phyloP scores from a whole-genome alignment of 371 early-diverging fungal species.

The Saksenaea vasiformis region DNA sequence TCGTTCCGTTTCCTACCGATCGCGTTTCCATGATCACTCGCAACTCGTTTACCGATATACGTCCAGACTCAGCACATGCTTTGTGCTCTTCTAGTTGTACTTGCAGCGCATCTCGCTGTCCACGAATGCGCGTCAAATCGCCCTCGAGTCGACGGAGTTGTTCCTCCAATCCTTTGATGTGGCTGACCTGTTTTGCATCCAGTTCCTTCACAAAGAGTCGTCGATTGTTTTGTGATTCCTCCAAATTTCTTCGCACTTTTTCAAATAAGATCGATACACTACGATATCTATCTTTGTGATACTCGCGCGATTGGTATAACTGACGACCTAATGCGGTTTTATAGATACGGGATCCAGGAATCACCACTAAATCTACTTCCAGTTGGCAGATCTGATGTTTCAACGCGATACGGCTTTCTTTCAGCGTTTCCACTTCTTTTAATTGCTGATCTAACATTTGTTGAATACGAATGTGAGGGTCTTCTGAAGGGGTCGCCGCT shows the following conservation, averaged over 20 bases:
- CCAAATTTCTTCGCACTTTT: constrained; percentile 26
- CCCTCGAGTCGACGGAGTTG: constrained; percentile 72
- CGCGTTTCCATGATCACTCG: constrained; percentile 50
- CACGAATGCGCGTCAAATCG: constrained; percentile 78
- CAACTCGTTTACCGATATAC: constrained; percentile 18
- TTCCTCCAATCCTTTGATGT: constrained; percentile 50
- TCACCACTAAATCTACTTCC: constrained; percentile 37
- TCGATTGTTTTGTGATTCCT: constrained; percentile 22
- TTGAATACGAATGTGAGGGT: constrained; percentile 25
- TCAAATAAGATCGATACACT: constrained; percentile 23
- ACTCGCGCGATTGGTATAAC: constrained; percentile 31
- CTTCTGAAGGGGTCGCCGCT: constrained; percentile 1
- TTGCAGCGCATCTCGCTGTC: constrained; percentile 79
- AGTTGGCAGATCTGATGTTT: constrained; percentile 40
- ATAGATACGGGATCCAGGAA: constrained; percentile 41
- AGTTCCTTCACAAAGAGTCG: constrained; percentile 34
- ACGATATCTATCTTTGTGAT: constrained; percentile 35
- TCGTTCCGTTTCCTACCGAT: constrained; percentile 12
- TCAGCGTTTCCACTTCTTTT: constrained; percentile 41
- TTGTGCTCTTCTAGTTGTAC: constrained; percentile 69
- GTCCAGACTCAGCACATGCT: constrained; percentile 66
- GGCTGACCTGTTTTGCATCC: constrained; percentile 27
- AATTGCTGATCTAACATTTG: constrained; percentile 30
- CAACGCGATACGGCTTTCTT: constrained; percentile 40
- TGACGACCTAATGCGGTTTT: constrained; percentile 34